Percentiles rank a stretch among this genome's conserved stretches.
phyloP scores from a whole-genome alignment of 2,329 filamentous ascomycete species.

The Coniochaeta prunicola region DNA sequence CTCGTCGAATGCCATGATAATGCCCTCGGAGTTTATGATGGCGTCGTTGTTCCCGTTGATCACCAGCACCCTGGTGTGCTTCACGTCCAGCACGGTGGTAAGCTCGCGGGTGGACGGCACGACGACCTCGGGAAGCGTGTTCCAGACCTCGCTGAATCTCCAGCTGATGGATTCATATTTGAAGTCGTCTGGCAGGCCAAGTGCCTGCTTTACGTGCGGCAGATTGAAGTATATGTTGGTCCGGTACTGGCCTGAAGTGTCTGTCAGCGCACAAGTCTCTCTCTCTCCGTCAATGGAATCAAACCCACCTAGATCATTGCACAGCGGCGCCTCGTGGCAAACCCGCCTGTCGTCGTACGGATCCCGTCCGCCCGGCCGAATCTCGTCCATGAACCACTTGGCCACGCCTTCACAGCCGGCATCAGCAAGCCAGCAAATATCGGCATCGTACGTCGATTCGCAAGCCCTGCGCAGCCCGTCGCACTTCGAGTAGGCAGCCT shows the following conservation, averaged over 20 bases:
- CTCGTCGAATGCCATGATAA: not conserved
- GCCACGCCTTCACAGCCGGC: not conserved
- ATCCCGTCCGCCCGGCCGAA: not conserved
- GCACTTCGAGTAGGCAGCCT: not conserved
- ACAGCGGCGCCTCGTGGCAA: not conserved
- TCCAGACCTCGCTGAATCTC: not conserved
- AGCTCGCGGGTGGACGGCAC: constrained; percentile 3
- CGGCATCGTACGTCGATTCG: not conserved
- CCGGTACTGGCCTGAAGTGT: not conserved
- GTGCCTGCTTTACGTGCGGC: not conserved
- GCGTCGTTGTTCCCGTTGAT: constrained; percentile 7
- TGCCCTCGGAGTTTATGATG: not conserved
- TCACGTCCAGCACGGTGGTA: constrained; percentile 3
- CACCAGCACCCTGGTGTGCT: constrained; percentile 2
- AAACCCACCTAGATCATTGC: not conserved
- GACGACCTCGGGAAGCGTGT: not conserved
- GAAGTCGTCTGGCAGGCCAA: not conserved
- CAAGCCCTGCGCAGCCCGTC: not conserved
- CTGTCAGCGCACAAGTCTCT: not conserved
- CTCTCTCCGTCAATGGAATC: not conserved
- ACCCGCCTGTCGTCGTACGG: constrained; percentile 3
- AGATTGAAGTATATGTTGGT: not conserved
- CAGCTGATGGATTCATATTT: not conserved
- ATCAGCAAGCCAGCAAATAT: not conserved
- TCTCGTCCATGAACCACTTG: not conserved